Evolutionary conservation across 805 yeast species (phyloP).

Genomic region (Saturnispora halmiae): DNA sequence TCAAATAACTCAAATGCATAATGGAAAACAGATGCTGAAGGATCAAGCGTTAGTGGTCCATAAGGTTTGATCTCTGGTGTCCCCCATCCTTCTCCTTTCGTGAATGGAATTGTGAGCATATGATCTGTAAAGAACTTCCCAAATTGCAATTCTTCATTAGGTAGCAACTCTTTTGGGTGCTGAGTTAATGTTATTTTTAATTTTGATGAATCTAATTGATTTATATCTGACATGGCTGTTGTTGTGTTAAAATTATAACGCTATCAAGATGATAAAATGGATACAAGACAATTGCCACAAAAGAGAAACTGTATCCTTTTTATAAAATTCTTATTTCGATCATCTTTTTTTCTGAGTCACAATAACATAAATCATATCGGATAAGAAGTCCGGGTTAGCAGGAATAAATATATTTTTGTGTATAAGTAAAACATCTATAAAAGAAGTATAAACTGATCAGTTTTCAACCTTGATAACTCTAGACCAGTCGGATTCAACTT

Average conservation of each 20-base stretch:
- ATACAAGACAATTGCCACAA: too few species aligned
- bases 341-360: too few species aligned
- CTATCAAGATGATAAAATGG: too few species aligned
- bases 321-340: too few species aligned
- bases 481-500: constrained; percentile 54
- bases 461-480: constrained; percentile 23
- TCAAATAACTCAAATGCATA: constrained; percentile 93
- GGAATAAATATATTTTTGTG: too few species aligned
- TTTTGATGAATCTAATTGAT: constrained; percentile 41
- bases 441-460: not conserved
- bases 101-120: constrained; percentile 84
- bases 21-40: constrained; percentile 85
- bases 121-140: constrained; percentile 79
- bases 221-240: not conserved
- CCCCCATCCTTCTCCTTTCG: constrained; percentile 69
- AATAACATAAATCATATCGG: too few species aligned
- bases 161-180: constrained; percentile 44
- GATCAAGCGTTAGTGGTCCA: constrained; percentile 67
- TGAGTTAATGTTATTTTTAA: constrained; percentile 38
- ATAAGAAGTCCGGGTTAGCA: too few species aligned
- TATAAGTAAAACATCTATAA: too few species aligned
- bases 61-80: constrained; percentile 84
- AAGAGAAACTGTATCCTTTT: too few species aligned
- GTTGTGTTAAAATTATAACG: too few species aligned
- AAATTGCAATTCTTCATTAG: constrained; percentile 56